Evolutionary conservation across 2,329 filamentous ascomycete species (phyloP), one percentile per base, ranked within the genome.

Genomic region (Aspergillus aculeatinus): DNA sequence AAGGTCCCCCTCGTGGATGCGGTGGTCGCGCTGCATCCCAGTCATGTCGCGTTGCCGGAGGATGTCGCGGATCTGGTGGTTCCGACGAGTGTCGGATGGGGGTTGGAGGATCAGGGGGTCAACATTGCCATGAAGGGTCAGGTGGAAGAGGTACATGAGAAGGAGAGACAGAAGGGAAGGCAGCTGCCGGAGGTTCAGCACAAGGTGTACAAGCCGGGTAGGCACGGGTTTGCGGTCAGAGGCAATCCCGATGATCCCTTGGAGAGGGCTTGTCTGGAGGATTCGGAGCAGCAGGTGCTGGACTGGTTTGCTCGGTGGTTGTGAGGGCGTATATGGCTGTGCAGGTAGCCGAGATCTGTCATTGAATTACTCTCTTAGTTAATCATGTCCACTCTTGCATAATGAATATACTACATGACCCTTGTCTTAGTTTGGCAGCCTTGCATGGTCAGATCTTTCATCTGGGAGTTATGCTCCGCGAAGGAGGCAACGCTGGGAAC

Each of bases 191-290:
- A 53, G 29, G 44, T 53, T 16, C 29, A n/a, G 6, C 51, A 53
- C 33, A 19, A 42, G 21, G 31, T 25, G 14, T 53, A 53, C 23
- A 53, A 27, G 19, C 51, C 51, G 29, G 51, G 51, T 12, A 25
- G 51, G 16, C 51, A 53, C 14, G 51, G 51, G 19, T 53, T 53
- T 25, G 51, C 51, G 10, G 31, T 53, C 6, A 16, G 51, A 5
- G 51, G 51, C 1, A 53, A 53, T 25, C 51, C 51, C 9, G 51
- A 53, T 42, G 51, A 53, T 53, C 51, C 51, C 16, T 23, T 53
- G n/a, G 51, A 53, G 19, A 35, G 51, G 31, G 51, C 51, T 14
- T 53, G 51, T 21, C 21, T 53, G 27, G 51, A 53, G 31, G 51
- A 53, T 3, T 53, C 51, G 3, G 29, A 35, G n/a, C 44, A 35